Evolutionary conservation across 352 stramenopile species (phyloP), one percentile per base, ranked within the genome.

Genomic region (Phytophthora syringae): DNA sequence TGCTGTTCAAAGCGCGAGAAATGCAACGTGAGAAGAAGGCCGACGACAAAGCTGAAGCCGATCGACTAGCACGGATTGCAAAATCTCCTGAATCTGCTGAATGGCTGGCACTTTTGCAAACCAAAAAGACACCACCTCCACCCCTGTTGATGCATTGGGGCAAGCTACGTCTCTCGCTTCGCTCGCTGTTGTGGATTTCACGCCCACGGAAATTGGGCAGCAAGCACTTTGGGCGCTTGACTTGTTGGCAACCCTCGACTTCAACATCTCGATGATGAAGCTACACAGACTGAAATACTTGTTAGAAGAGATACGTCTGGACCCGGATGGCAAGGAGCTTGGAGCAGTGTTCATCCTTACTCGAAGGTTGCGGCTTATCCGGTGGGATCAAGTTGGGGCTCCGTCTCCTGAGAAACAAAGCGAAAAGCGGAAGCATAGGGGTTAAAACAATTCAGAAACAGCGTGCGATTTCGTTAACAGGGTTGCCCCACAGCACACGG

Each of bases 211-310:
- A 42, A 75, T 92, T 20, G 84, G 76, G 2, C 84, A 92, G 53
- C 81, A 84, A 43, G 78, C 80, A 13, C 68, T 90, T n/a, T 92
- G 84, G 84, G 76, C 84, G 5, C 72, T 92, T n/a, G 84, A 92
- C 40, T 55, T 90, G 48, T 71, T 92, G 30, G 77, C 79, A 37
- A 79, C 60, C 48, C 62, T 90, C 12, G 80, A 88, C 43, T 90
- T 85, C 54, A 92, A 92, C 62, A 74, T 89, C 7, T 79, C 73
- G 30, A 72, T 81, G 67, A 92, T 92, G 81, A 92, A 92, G 68
- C 65, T 80, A 25, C 77, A 88, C 50, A 74, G 72, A 25, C 70
- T 92, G 50, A 92, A 89, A 73, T 92, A 89, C 50, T 55, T 92
- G 37, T 74, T 92, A 42, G 73, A 86, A 53, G 84, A 92, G 54